A percentile compares a stretch with the other conserved stretches of the same genome.
These are phyloP conservation scores for Metschnikowia orientalis DNA, from an alignment of 805 yeast species.

Conservation along the genomic window DNA sequence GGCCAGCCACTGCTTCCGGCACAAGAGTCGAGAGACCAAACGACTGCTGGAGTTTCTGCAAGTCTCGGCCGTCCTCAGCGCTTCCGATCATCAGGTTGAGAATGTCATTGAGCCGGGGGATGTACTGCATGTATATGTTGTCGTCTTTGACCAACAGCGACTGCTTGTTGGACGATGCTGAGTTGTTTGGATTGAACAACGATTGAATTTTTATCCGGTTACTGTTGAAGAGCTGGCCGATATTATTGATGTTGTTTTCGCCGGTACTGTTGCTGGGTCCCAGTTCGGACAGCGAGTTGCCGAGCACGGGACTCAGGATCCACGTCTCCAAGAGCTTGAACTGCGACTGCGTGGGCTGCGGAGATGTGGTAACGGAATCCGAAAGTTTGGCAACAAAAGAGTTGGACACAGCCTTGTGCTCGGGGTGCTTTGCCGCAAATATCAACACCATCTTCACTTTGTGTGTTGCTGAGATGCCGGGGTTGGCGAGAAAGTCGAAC, in stretches of 20 bases:
- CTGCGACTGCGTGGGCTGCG: constrained; percentile 33
- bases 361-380: constrained; percentile 27
- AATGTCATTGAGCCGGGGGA: constrained; percentile 61
- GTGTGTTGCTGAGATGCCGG: constrained; percentile 44
- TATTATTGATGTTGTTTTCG: constrained; percentile 14
- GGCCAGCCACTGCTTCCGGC: constrained; percentile 32
- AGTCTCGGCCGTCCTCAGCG: constrained; percentile 7
- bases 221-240: constrained; percentile 30
- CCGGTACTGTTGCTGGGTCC: constrained; percentile 1
- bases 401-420: constrained; percentile 22
- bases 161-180: constrained; percentile 11
- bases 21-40: constrained; percentile 32
- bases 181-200: constrained; percentile 26
- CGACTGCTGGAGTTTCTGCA: constrained; percentile 8
- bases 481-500: constrained; percentile 45
- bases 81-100: constrained; percentile 19
- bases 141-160: constrained; percentile 35
- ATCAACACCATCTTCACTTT: constrained; percentile 72
- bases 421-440: constrained; percentile 69
- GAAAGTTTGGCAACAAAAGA: constrained; percentile 25
- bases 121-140: constrained; percentile 87
- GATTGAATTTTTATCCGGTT: constrained; percentile 29
- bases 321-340: constrained; percentile 25
- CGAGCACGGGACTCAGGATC: constrained; percentile 2
- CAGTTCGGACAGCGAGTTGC: background rate